Evolutionary conservation across 371 early-diverging fungal species (phyloP), one percentile per base, ranked within the genome.

Genomic region (Mortierella sp.): DNA sequence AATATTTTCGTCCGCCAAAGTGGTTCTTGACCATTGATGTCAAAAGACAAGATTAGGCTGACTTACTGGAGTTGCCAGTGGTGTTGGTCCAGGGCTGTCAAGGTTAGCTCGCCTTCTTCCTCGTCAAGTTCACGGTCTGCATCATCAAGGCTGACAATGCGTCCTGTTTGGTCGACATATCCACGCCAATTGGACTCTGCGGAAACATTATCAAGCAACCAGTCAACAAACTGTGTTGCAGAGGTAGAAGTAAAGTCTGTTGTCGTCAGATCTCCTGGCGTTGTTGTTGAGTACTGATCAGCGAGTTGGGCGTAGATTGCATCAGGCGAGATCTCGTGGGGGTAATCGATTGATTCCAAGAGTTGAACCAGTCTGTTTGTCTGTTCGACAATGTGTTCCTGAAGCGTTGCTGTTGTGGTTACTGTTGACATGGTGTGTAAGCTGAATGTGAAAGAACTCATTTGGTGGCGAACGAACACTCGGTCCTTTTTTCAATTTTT

Each of bases 171-270:
- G n/a, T 57, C 42, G 65, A 73, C 70, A 48, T 79, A 79, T 73
- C 57, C 76, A 19, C 78, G 80, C 86, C 82, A 86, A 47, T 82
- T 86, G 28, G 78, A 77, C n/a, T 77, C 80, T 38, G 86, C 82
- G 16, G 82, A 65, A 58, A 82, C 73, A 45, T 78, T 86, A 8
- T 86, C 70, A 70, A 82, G 42, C 34, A 86, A 48, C 86, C 86
- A 86, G 24, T 82, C 77, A 5, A 86, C 34, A 38, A 86, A 86
- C 31, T 70, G 34, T 54, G 78, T 34, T 42, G 60, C 63, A 21
- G 79, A 74, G 0, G 57, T 70, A 8, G 80, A 47, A 6, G 52
- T 11, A 14, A 50, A 19, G 48, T 74, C 42, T 72, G 47, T 3
- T 10, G 48, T 16, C 28, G 31, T 13, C 28, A 47, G 57, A 38